These are phyloP conservation scores for Schizosaccharomyces octosporus DNA, from an alignment of 805 yeast genomes.

Conservation along the genomic window DNA sequence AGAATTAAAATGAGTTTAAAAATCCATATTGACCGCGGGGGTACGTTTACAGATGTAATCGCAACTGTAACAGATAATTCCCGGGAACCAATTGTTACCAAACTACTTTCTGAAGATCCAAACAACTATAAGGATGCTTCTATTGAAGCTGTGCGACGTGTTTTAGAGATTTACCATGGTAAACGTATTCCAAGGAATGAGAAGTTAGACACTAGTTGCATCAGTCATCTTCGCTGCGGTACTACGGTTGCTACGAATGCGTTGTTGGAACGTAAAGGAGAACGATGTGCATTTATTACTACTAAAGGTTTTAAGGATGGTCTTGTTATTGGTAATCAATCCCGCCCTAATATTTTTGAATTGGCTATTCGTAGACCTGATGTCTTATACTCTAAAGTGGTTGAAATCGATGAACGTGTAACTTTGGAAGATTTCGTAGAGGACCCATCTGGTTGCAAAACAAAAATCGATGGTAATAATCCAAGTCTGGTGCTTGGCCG, in stretches of 20 bases:
- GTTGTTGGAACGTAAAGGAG: constrained; percentile 76
- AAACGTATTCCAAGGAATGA: constrained; percentile 30
- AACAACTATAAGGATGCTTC: constrained; percentile 75
- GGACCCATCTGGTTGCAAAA: constrained; percentile 23
- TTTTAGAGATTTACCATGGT: constrained; percentile 36
- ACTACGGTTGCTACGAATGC: constrained; percentile 95
- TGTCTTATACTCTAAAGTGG: constrained; percentile 46
- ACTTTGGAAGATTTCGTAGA: constrained; percentile 62
- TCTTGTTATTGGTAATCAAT: constrained; percentile 65
- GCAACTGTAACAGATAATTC: constrained; percentile 22
- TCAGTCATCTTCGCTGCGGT: constrained; percentile 62
- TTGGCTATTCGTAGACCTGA: constrained; percentile 48
- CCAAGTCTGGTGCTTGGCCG: constrained; percentile 26
- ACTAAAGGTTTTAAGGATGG: constrained; percentile 77
- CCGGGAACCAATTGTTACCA: constrained; percentile 41
- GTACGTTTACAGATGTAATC: constrained; percentile 69
- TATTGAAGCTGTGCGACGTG: constrained; percentile 66
- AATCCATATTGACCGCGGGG: constrained; percentile 13
- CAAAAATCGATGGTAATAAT: constrained; percentile 9
- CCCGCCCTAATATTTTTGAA: constrained; percentile 76
- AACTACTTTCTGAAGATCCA: constrained; percentile 72
- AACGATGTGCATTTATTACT: constrained; percentile 58
- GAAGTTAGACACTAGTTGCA: constrained; percentile 15
- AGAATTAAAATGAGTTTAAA: constrained; percentile 15
- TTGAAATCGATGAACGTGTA: constrained; percentile 75